Conservation (phyloP, 169 alveolate genomes). For the Plasmodium berghei region DNA sequence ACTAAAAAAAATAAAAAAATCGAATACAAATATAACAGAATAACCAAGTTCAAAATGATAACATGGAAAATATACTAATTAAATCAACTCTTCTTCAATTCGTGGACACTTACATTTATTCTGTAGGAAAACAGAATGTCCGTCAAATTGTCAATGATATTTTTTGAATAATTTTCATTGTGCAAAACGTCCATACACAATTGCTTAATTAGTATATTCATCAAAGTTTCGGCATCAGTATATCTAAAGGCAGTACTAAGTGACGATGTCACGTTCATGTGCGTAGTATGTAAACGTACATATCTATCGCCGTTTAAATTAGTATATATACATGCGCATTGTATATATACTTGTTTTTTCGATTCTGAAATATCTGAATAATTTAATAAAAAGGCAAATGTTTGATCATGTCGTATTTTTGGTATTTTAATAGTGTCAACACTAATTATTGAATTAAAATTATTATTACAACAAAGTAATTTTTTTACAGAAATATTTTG, state of each 20-base stretch:
- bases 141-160: constrained; percentile 41
- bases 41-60: not conserved
- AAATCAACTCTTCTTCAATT: too few species aligned
- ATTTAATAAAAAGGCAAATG: constrained; percentile 78
- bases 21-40: not conserved
- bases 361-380: constrained; percentile 78
- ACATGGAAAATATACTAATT: too few species aligned
- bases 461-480: constrained; percentile 79
- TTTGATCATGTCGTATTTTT: constrained; percentile 79
- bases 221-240: constrained; percentile 79
- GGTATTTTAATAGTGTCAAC: constrained; percentile 80
- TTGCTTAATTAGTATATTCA: constrained; percentile 78
- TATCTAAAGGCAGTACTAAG: constrained; percentile 77
- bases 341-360: constrained; percentile 77
- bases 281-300: constrained; percentile 82
- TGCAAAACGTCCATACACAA: constrained; percentile 74
- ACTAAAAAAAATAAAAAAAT: constrained; percentile 46
- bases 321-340: constrained; percentile 84
- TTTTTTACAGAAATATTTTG: constrained; percentile 77
- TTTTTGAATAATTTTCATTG: constrained; percentile 62
- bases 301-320: constrained; percentile 76
- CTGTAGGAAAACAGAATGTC: constrained; percentile 69
- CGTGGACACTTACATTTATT: constrained; percentile 25
- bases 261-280: constrained; percentile 77
- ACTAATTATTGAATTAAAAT: constrained; percentile 78